phyloP scores from a whole-genome alignment of 192 early-diverging fungal genomes.

The Coemansia sp. region DNA sequence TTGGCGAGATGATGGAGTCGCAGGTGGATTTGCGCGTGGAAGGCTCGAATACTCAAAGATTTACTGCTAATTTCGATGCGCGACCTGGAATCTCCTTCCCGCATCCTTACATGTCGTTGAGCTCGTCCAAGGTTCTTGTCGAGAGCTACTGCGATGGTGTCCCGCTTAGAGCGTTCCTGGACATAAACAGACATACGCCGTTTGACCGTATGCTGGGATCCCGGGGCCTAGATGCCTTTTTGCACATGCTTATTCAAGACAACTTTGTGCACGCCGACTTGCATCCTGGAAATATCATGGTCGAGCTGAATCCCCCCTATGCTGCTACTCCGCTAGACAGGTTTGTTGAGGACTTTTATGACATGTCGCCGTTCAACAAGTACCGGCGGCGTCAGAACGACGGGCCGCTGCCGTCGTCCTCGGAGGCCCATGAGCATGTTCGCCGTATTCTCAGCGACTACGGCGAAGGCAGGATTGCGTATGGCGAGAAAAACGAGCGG shows the following conservation, averaged over 20 bases:
- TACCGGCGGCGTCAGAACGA: conserved; percentile 9
- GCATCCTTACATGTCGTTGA: conserved; percentile 47
- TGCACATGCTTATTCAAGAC: conserved; percentile 90
- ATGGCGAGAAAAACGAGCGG: conserved; percentile 10
- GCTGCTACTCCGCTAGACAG: conserved; percentile 55
- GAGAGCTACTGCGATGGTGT: conserved; percentile 82
- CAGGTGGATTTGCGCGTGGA: conserved; percentile 86
- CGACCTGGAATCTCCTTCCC: conserved; percentile 67
- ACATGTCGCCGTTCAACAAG: conserved; percentile 46
- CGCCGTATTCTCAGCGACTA: conserved; percentile 21
- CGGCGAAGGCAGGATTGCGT: conserved; percentile 19
- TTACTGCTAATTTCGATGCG: conserved; percentile 58
- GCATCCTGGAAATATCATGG: conserved; percentile 92
- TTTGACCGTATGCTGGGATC: conserved; percentile 78
- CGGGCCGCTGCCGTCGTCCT: conserved; percentile 16
- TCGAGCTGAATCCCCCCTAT: conserved; percentile 70
- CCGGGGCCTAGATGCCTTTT: conserved; percentile 75
- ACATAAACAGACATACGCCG: conserved; percentile 55
- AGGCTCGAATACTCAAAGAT: conserved; percentile 65
- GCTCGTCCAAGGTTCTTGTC: conserved; percentile 64
- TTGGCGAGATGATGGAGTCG: conserved; percentile 87
- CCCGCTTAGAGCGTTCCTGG: conserved; percentile 71
- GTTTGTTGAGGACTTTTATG: conserved; percentile 49
- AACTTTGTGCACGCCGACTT: conserved; percentile 95
- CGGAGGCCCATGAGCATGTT: conserved; percentile 34